phyloP scores from a whole-genome alignment of 805 yeast species.

The Saturnispora hagleri region DNA sequence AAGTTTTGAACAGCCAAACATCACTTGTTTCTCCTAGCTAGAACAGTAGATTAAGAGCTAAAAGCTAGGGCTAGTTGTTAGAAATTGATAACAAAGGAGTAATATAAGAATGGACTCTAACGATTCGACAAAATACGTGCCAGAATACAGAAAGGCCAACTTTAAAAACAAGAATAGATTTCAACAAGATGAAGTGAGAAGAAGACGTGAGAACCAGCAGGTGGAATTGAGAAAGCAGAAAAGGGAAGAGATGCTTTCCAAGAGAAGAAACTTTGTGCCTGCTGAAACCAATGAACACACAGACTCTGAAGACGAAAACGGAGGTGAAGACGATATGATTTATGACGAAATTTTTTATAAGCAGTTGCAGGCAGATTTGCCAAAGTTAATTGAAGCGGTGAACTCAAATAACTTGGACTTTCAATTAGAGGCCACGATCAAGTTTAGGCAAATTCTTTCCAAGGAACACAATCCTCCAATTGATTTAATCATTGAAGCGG shows the following conservation, averaged over 20 bases:
- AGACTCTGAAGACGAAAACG: slow-evolving; percentile 45
- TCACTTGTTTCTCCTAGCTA: not conserved
- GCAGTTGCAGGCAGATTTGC: slow-evolving; percentile 59
- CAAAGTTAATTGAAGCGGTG: slow-evolving; percentile 76
- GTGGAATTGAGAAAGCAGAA: slow-evolving; percentile 94
- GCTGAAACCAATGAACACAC: slow-evolving; percentile 26
- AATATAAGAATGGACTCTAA: slow-evolving; percentile 46
- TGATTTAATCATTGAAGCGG: slow-evolving; percentile 83
- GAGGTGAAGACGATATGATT: slow-evolving; percentile 34
- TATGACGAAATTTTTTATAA: slow-evolving; percentile 31
- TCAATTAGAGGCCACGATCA: slow-evolving; percentile 82
- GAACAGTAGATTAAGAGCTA: not conserved
- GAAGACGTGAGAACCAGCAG: slow-evolving; percentile 96
- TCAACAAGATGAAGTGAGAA: slow-evolving; percentile 91
- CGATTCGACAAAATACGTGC: slow-evolving; percentile 80
- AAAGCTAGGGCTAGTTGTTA: not conserved
- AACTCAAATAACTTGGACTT: slow-evolving; percentile 65
- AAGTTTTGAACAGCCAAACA: not conserved
- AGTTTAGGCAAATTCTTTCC: slow-evolving; percentile 86
- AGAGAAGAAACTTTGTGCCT: slow-evolving; percentile 72
- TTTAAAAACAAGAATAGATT: slow-evolving; percentile 93
- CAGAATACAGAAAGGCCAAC: slow-evolving; percentile 94
- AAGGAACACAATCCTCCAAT: slow-evolving; percentile 96
- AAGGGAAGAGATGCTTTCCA: slow-evolving; percentile 88
- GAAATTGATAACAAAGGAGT: not conserved